Evolutionary conservation across 352 stramenopile genomes (phyloP).

Genomic region (Discostella stelligera): DNA sequence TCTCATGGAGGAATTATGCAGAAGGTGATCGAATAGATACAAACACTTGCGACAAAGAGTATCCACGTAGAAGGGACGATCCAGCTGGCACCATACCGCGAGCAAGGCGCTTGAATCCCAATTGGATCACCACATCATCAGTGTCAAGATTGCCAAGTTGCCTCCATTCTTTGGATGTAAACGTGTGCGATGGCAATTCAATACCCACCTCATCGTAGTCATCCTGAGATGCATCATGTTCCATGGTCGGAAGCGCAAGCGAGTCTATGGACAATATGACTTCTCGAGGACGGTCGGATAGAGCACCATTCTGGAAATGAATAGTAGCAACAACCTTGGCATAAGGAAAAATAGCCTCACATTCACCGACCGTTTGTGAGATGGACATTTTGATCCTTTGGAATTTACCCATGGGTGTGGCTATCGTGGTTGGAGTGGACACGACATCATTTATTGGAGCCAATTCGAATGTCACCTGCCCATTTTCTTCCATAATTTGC

Average conservation of each 20-base stretch:
- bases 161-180: slow-evolving; percentile 35
- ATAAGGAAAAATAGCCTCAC: slow-evolving; percentile 23
- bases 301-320: slow-evolving; percentile 12
- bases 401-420: slow-evolving; percentile 25
- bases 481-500: not conserved
- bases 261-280: slow-evolving; percentile 26
- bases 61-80: slow-evolving; percentile 24
- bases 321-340: slow-evolving; percentile 18
- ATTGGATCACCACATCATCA: slow-evolving; percentile 27
- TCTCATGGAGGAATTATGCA: not conserved
- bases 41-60: slow-evolving; percentile 28
- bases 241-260: slow-evolving; percentile 19
- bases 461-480: slow-evolving; percentile 15
- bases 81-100: slow-evolving; percentile 29
- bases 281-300: not conserved
- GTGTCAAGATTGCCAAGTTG: slow-evolving; percentile 28
- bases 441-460: not conserved
- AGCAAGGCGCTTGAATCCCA: slow-evolving; percentile 32
- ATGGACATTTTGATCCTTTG: slow-evolving; percentile 19
- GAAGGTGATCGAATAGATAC: slow-evolving; percentile 12
- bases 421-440: not conserved
- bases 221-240: slow-evolving; percentile 11
- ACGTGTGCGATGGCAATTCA: slow-evolving; percentile 8
- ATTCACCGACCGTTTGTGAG: slow-evolving; percentile 9
- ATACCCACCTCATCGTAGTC: slow-evolving; percentile 33